Base-by-base conservation (phyloP, 192 early-diverging fungal genomes). In the Coemansia asiatica region DNA sequence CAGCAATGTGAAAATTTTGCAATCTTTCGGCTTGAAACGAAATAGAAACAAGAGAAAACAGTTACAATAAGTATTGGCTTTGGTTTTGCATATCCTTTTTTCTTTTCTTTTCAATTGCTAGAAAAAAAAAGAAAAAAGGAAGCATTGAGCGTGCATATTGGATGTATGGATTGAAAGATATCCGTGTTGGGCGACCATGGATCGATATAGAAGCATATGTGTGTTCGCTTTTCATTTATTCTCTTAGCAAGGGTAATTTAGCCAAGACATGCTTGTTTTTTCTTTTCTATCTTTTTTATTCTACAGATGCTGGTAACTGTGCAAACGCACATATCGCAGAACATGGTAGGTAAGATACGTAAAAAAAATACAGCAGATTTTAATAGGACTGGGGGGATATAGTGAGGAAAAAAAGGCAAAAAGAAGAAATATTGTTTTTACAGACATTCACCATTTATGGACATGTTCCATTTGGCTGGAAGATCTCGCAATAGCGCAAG, bases 61-160 rank as follows among this genome's bases (percentile, higher is more conserved):
- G 50, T 53, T 53, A 53, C 50, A 53, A 53, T 53, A 27, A 9
- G 25, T 27, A 23, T 23, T 50, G 46, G n/a, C n/a, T n/a, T n/a
- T n/a, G 49, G 47, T 63, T 63, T 48, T 63, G 61, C 49, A 50
- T 50, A 51, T 63, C 38, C 13, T 26, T 18, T 26, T 27, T 25
- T 27, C 23, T 8, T 60, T 60, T 44, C 57, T n/a, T n/a, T 29
- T 57, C 56, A 57, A 25, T 26, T 6, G 35, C 16, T 49, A n/a
- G 23, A 49, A 46, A 61, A 27, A 29, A 61, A 28, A 5, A 49
- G 23, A 51, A 54, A 26, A 36, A 36, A 35, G 13, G 54, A 22
- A 27, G 18, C 25, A 35, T 27, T 15, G 53, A 26, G 15, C 5
- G 40, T 44, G 40, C 40, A 44, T 44, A 44, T 44, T 10, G 27